A percentile compares a stretch with the other conserved stretches of the same genome.
phyloP scores from a whole-genome alignment of 148 eudicot genomes.

The Pouteria glomerata region DNA sequence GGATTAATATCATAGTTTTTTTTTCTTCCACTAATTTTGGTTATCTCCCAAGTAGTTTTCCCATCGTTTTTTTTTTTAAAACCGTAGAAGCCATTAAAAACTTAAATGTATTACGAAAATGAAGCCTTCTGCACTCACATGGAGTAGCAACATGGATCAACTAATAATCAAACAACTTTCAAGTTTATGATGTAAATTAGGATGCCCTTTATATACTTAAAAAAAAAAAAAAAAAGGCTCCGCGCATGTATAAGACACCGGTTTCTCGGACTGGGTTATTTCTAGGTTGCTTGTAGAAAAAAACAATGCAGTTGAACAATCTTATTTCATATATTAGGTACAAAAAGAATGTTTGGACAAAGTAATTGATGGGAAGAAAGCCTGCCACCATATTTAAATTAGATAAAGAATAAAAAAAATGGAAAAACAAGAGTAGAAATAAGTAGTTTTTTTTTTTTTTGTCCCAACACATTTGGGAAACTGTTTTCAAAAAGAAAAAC shows the following conservation, averaged over 20 bases:
- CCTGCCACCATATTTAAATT: background rate
- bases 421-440: background rate
- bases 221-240: background rate
- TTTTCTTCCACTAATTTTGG: background rate
- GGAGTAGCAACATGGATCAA: background rate
- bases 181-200: background rate
- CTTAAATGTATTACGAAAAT: background rate
- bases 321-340: background rate
- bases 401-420: background rate
- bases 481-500: no score
- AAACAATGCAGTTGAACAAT: slow-evolving; percentile 1
- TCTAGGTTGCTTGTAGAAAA: slow-evolving; percentile 6
- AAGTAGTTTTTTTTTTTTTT: background rate
- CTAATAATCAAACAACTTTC: slow-evolving; percentile 4
- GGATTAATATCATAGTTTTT: background rate
- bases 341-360: background rate
- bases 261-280: background rate
- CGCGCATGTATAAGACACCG: no score
- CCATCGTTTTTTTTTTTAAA: background rate
- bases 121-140: background rate
- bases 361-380: background rate
- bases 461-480: background rate
- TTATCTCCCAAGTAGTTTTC: no score
- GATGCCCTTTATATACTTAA: background rate
- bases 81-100: background rate